Conservation (phyloP, 257 asterid species). For the Striga asiatica region DNA sequence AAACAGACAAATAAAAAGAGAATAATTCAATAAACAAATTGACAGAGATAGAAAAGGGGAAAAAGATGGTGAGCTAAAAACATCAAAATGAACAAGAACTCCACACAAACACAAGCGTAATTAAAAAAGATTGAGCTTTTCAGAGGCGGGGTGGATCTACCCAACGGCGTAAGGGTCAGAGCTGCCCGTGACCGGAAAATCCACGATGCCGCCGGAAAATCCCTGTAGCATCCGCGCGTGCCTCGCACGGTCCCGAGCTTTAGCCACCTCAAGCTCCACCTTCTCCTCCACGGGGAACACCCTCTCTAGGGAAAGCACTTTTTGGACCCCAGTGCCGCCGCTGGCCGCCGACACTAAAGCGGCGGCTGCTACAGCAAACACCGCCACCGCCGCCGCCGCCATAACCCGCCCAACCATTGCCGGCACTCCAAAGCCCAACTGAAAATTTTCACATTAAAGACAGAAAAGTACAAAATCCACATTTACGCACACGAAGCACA, state of each 20-base stretch:
- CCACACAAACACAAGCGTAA: not conserved
- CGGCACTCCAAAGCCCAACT: conserved; percentile 18
- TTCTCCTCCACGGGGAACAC: conserved; percentile 41
- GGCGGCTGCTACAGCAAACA: conserved; percentile 17
- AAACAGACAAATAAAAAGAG: not conserved
- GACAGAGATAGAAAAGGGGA: not conserved
- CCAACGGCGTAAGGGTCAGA: conserved; percentile 80
- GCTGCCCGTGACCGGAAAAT: conserved; percentile 56
- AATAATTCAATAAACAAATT: not conserved
- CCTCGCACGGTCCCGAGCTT: conserved; percentile 69
- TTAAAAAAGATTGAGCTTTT: not conserved
- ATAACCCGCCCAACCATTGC: conserved; percentile 36
- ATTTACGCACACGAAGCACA: not conserved
- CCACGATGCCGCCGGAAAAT: conserved; percentile 61
- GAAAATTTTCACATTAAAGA: not conserved
- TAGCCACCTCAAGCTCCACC: conserved; percentile 45
- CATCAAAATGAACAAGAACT: not conserved
- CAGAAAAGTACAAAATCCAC: conserved; percentile 2
- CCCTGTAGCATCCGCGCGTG: conserved; percentile 67
- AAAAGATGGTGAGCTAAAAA: not conserved
- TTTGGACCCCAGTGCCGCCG: conserved; percentile 25
- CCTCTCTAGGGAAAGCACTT: conserved; percentile 55
- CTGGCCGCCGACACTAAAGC: conserved; percentile 14
- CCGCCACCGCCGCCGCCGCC: conserved; percentile 18
- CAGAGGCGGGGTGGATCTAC: conserved; percentile 24